A percentile compares a stretch with the other conserved stretches of the same genome.
Conservation (phyloP, 2,329 filamentous ascomycete genomes). For the Annulohypoxylon truncatum region DNA sequence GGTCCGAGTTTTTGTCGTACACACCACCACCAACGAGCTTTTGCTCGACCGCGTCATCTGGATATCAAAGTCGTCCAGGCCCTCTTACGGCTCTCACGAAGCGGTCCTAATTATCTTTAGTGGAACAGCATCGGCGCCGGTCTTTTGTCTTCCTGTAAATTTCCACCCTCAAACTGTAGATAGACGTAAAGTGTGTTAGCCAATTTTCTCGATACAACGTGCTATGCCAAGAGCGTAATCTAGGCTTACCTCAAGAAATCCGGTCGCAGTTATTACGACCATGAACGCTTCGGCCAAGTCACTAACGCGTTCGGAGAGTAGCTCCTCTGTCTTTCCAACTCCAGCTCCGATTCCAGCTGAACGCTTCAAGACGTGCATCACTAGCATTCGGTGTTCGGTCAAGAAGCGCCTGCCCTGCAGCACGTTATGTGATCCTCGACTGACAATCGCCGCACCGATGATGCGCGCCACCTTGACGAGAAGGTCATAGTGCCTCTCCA, state of each 20-base stretch:
- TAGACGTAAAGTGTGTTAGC: conserved; percentile 31
- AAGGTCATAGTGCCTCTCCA: conserved; percentile 85
- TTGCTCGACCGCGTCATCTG: conserved; percentile 8
- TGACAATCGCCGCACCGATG: conserved; percentile 83
- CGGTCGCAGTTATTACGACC: conserved; percentile 82
- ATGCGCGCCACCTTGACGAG: conserved; percentile 84
- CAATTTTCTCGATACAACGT: background rate
- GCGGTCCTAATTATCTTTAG: conserved; percentile 25
- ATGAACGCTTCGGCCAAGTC: conserved; percentile 89
- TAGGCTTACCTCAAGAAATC: conserved; percentile 80
- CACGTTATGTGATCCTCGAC: conserved; percentile 84
- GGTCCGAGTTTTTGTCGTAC: background rate
- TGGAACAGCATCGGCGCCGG: conserved; percentile 45
- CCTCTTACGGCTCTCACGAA: background rate
- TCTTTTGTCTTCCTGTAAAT: conserved; percentile 38
- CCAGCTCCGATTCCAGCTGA: conserved; percentile 78
- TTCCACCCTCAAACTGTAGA: conserved; percentile 47
- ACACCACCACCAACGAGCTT: background rate
- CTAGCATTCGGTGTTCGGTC: conserved; percentile 81
- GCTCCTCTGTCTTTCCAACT: conserved; percentile 51
- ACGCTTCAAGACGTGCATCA: conserved; percentile 90
- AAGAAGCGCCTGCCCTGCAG: conserved; percentile 84
- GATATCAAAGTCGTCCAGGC: conserved; percentile 2
- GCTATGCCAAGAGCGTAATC: conserved; percentile 5
- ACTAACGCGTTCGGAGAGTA: conserved; percentile 71